Evolutionary conservation across 225 moss, liverwort and hornwort genomes (phyloP).

Genomic region (Rhytidiadelphus loreus): DNA sequence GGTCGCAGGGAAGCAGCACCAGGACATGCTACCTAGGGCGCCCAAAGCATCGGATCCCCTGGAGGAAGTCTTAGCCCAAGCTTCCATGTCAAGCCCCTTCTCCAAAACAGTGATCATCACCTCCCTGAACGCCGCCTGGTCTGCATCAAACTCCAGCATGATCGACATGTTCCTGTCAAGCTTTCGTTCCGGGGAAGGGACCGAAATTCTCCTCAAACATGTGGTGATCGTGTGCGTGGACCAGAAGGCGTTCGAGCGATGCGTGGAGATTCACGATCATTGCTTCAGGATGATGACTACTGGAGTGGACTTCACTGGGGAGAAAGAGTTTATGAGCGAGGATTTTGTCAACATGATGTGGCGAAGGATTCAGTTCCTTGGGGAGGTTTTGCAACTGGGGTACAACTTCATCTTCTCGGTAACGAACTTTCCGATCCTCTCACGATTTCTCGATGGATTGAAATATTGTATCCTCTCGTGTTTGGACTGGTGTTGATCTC

Average conservation of each 20-base stretch:
- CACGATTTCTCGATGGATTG: background rate
- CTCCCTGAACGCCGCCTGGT: conserved; percentile 72
- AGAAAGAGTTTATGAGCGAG: conserved; percentile 59
- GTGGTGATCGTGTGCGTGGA: conserved; percentile 64
- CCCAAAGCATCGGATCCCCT: background rate
- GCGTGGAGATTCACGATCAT: conserved; percentile 47
- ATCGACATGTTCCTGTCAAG: conserved; percentile 57
- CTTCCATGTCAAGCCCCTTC: conserved; percentile 23
- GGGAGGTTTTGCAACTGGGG: conserved; percentile 56
- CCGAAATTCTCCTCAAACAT: conserved; percentile 32
- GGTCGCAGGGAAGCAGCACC: background rate
- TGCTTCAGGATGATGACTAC: conserved; percentile 54
- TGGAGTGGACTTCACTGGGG: conserved; percentile 48
- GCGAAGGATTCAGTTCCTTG: conserved; percentile 65
- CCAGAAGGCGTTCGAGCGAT: conserved; percentile 59
- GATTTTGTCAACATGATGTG: conserved; percentile 90
- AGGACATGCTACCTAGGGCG: background rate
- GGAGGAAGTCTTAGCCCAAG: conserved; percentile 19
- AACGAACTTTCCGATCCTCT: background rate
- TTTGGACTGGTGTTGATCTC: background rate
- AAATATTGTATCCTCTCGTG: background rate
- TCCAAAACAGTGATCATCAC: conserved; percentile 62
- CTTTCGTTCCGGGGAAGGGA: conserved; percentile 46
- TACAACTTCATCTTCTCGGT: conserved; percentile 78
- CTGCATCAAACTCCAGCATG: conserved; percentile 49